Conservation (phyloP, 176 grass and related monocot genomes). For the Phragmites australis region DNA sequence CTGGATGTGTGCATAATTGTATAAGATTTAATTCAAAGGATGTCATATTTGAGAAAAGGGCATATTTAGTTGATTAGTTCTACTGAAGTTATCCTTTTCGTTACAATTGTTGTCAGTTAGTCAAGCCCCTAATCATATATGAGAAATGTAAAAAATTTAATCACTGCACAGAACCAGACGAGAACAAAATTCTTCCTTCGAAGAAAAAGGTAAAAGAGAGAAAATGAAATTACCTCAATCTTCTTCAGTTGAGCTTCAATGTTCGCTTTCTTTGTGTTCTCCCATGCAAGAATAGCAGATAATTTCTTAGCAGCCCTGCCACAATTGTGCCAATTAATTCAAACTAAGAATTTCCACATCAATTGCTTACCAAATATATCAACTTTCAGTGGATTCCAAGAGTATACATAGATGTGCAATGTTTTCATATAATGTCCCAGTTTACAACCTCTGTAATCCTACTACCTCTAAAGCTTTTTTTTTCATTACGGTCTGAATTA, state of each 20-base stretch:
- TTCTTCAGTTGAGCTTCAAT: slow-evolving; percentile 79
- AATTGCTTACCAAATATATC: background rate
- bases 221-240: slow-evolving; percentile 62
- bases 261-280: slow-evolving; percentile 85
- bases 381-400: background rate
- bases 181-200: background rate
- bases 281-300: slow-evolving; percentile 77
- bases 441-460: slow-evolving; percentile 3
- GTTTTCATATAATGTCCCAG: background rate
- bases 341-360: slow-evolving; percentile 31
- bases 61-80: background rate
- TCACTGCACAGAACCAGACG: background rate
- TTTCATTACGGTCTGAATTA: background rate
- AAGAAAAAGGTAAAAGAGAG: background rate
- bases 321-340: slow-evolving; percentile 10
- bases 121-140: background rate
- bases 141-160: background rate
- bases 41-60: background rate
- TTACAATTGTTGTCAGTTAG: background rate
- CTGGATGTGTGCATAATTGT: slow-evolving; percentile 38
- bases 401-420: slow-evolving; percentile 10
- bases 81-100: background rate
- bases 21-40: slow-evolving; percentile 5
- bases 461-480: background rate
- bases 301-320: slow-evolving; percentile 77